A percentile compares a stretch with the other conserved stretches of the same genome.
Conservation (phyloP, 176 grass and related monocot species). For the Elaeis guineensis region DNA sequence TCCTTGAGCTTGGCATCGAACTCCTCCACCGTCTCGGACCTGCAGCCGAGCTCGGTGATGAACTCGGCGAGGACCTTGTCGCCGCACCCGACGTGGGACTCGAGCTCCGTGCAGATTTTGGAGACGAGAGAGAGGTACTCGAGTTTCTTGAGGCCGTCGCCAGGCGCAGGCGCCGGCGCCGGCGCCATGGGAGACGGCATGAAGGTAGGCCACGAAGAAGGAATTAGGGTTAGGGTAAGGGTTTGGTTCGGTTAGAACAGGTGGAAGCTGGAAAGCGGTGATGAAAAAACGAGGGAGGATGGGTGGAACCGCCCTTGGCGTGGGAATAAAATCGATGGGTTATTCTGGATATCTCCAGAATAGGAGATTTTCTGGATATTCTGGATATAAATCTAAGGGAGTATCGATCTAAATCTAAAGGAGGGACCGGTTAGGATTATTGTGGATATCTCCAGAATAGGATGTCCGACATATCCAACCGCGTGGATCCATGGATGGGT, state of each 20-base stretch:
- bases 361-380: no score
- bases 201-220: slow-evolving; percentile 1
- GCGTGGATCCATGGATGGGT: no score
- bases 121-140: slow-evolving; percentile 73
- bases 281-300: no score
- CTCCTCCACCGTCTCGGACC: slow-evolving; percentile 34
- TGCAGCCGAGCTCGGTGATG: slow-evolving; percentile 59
- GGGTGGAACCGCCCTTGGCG: no score
- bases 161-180: no score
- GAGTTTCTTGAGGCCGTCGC: slow-evolving; percentile 47
- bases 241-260: not conserved
- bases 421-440: no score
- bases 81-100: slow-evolving; percentile 60
- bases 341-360: no score
- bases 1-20: slow-evolving; percentile 61
- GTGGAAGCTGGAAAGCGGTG: not conserved
- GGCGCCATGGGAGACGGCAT: slow-evolving; percentile 14
- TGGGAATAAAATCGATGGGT: no score
- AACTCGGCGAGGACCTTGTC: slow-evolving; percentile 85
- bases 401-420: no score
- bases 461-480: no score
- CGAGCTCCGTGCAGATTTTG: slow-evolving; percentile 65
- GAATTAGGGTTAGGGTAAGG: not conserved
- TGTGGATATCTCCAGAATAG: no score
- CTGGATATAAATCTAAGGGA: no score